Base-by-base conservation (phyloP, 2,329 filamentous ascomycete genomes). In the Emericellopsis atlantica region DNA sequence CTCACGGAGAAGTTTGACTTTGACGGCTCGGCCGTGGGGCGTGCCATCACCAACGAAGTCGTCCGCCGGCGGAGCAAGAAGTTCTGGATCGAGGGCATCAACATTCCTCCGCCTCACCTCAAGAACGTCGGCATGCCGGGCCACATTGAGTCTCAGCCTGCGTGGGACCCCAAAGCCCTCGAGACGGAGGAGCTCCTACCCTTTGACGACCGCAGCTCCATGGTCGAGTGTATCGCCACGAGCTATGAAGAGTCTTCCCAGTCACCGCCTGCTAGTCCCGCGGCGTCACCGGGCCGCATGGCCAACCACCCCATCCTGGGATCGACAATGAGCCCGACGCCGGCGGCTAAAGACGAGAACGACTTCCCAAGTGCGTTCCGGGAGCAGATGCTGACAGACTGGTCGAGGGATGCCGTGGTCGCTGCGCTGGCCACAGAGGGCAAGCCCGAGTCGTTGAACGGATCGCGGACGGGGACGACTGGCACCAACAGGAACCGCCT, bases 1-100 rank as follows among this genome's bases (percentile, higher is more conserved):
- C 56, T 95, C 45, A 79, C 75, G 5, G 81, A 89, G 44, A 80
- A 76, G 42, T 89, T 95, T 46, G 75, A 84, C 36, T 81, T 93
- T 45, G 81, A 89, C 41, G 69, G 69, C 6, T 79, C 82, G 0
- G 66, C 70, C 0, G 70, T 84, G 15, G 88, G 86, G 7, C 71
- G 72, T 40, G 77, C 78, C 7, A 78, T 95, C 29, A 74, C 81
- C 41, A 78, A 76, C 43, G 89, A 95, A 56, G 83, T 95, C 43
- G 68, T 74, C 10, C 74, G 84, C 39, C 75, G 90, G 32, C 81
- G 79, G 53, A 78, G 70, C 50, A 81, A 84, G 53, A 72, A 79
- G 18, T 75, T 92, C 45, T 96, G 89, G 89, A 70, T 90, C 21
- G 74, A 85, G 43, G 77, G 73, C 37, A 70, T 95, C 34, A 71